Evolutionary conservation across 352 stramenopile species (phyloP), one percentile per base, ranked within the genome.

Genomic region (Phytophthora megakarya): DNA sequence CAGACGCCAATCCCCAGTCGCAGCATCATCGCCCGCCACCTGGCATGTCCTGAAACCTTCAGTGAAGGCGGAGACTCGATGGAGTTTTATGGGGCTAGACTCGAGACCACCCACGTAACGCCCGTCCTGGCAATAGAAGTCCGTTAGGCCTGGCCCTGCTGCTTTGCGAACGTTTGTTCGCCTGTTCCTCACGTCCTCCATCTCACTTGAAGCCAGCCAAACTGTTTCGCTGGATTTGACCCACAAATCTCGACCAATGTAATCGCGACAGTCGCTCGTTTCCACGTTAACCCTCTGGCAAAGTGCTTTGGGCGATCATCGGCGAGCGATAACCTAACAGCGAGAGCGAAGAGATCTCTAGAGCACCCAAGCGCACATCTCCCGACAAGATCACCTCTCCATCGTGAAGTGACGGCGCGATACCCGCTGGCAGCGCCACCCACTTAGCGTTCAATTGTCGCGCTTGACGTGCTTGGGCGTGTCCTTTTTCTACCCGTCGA

Each of bases 11-110:
- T 59, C 48, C 33, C 22, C 51, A 63, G 45, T 52, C 52, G 32
- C 67, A 71, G 49, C 50, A 71, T 51, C 61, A 75, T 30, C 76
- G 77, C 39, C 62, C 77, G 44, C 66, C 77, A 33, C 80, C 80
- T 52, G 80, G 80, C 64, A 89, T 89, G 80, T 66, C 68, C 44
- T 89, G 61, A 85, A n/a, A n/a, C n/a, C n/a, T n/a, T n/a, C n/a
- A n/a, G n/a, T n/a, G n/a, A n/a, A 22, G 43, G 19, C 19, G 21
- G 37, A 43, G 37, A 59, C 49, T 35, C 25, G 2, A 16, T 55
- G 54, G 50, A 12, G 43, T 49, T 42, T 61, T 52, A 66, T 30
- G 51, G 51, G 46, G 42, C 26, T 35, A 70, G 40, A 21, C 30
- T 13, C 28, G 45, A 46, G 50, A 54, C 37, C 49, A 65, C 38